A percentile compares a stretch with the other conserved stretches of the same genome.
Conservation (phyloP, 441 rosid genomes). For the Jatropha multifida region DNA sequence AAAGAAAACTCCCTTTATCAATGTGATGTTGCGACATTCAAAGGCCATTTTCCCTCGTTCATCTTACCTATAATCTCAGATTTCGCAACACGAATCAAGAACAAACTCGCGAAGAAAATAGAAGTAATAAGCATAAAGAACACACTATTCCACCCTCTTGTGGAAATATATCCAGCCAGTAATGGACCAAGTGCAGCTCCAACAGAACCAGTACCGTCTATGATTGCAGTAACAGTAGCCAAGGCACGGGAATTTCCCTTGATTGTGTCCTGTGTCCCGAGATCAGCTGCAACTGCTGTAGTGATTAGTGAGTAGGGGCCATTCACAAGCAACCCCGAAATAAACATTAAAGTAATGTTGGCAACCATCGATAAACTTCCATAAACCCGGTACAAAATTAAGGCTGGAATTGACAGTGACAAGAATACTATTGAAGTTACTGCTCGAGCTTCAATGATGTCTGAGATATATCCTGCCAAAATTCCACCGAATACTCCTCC, state of each 20-base stretch:
- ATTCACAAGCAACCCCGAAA: conserved; percentile 79
- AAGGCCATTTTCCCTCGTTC: conserved; percentile 37
- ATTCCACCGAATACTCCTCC: conserved; percentile 91
- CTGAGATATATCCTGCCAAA: conserved; percentile 75
- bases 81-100: conserved; percentile 62
- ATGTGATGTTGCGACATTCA: conserved; percentile 13
- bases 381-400: conserved; percentile 62
- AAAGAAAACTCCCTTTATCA: conserved; percentile 17
- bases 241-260: conserved; percentile 78
- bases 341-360: conserved; percentile 67
- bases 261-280: conserved; percentile 73
- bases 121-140: conserved; percentile 74
- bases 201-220: conserved; percentile 93
- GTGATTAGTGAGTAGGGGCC: conserved; percentile 88
- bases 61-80: conserved; percentile 51
- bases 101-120: conserved; percentile 51
- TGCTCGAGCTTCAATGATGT: conserved; percentile 74
- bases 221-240: conserved; percentile 88
- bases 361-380: conserved; percentile 68
- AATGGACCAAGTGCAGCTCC: conserved; percentile 80
- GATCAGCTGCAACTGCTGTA: conserved; percentile 93
- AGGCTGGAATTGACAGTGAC: conserved; percentile 68
- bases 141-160: conserved; percentile 82
- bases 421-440: conserved; percentile 71
- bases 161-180: conserved; percentile 77